Evolutionary conservation across 2,329 filamentous ascomycete species (phyloP), one percentile per base, ranked within the genome.

Genomic region (Hirsutella minnesotensis): DNA sequence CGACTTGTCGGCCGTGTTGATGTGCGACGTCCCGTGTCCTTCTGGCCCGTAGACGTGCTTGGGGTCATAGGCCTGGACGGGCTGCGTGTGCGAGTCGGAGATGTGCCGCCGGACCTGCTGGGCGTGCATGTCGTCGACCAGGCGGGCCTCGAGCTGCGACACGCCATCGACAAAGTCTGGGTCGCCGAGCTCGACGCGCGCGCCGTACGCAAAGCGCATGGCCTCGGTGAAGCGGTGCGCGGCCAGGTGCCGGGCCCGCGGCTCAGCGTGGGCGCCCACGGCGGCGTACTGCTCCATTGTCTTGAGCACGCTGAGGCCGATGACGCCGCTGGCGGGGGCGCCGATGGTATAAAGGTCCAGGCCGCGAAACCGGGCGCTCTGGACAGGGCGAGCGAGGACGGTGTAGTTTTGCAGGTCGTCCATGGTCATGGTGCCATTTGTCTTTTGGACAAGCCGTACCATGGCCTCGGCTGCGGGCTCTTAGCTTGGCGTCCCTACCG

Each of bases 191-290:
- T 81, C 72, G n/a, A 79, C 72, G 44, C 88, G 79, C 52, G 83
- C 68, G 4, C 82, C 88, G 57, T 95, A 96, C 3, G 78, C 88
- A 59, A 94, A 96, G 19, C 87, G 77, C 66, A 95, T 86, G 12
- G 88, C 83, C 68, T 96, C 92, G 55, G 87, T 79, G 49, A 95
- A 73, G 13, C 85, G 77, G 62, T 96, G 92, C 1, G 81, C 82
- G 31, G 81, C 86, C 0, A 94, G 65, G 51, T 27, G 24, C 7
- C 24, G 24, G 12, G 9, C 33, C 9, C 12, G 31, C 31, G 12
- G 12, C 7, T 86, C 81, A 18, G 61, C 60, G 36, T 75, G 65
- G 10, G 61, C 46, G 34, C 69, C 57, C 46, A 77, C 79, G 21
- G 79, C 67, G 31, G 66, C 64, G 59, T 84, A 95, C 16, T 85